phyloP scores from a whole-genome alignment of 2,329 filamentous ascomycete species.

The Cyphellophora europaea region DNA sequence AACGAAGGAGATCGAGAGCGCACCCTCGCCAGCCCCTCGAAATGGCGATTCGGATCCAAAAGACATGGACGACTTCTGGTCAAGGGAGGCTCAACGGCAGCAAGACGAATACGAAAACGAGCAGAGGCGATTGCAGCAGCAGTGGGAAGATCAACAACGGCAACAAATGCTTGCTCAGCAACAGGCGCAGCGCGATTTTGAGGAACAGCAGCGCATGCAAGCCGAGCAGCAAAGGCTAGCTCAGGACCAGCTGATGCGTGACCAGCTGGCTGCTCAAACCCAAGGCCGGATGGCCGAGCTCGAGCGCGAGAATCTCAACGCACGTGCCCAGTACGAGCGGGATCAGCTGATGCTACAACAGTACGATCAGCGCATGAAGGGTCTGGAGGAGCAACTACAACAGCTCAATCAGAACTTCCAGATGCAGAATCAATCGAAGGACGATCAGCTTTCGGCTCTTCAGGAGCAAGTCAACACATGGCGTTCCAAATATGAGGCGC shows the following conservation, averaged over 20 bases:
- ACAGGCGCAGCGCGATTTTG: constrained; percentile 88
- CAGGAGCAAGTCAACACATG: constrained; percentile 98
- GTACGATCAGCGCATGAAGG: constrained; percentile 90
- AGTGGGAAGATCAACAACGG: constrained; percentile 71
- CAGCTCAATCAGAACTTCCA: constrained; percentile 76
- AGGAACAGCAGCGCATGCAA: constrained; percentile 82
- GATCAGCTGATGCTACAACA: constrained; percentile 96
- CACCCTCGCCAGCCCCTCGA: constrained; percentile 59
- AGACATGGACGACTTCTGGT: constrained; percentile 97
- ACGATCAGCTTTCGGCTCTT: constrained; percentile 84
- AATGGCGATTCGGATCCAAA: constrained; percentile 67
- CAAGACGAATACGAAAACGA: constrained; percentile 94
- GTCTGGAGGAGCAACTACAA: constrained; percentile 74
- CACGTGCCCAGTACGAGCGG: constrained; percentile 89
- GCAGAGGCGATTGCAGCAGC: constrained; percentile 77
- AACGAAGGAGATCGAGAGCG: constrained; percentile 56
- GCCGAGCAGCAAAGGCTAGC: constrained; percentile 84
- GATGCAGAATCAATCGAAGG: constrained; percentile 78
- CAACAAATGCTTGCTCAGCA: constrained; percentile 74
- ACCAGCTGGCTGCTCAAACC: constrained; percentile 88
- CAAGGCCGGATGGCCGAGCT: constrained; percentile 93
- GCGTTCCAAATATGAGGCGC: constrained; percentile 90
- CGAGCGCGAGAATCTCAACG: constrained; percentile 89
- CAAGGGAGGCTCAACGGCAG: constrained; percentile 79
- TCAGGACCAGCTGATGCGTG: constrained; percentile 77